Base-by-base conservation (phyloP, 495 filamentous ascomycete genomes). In the Tuber indicum region DNA sequence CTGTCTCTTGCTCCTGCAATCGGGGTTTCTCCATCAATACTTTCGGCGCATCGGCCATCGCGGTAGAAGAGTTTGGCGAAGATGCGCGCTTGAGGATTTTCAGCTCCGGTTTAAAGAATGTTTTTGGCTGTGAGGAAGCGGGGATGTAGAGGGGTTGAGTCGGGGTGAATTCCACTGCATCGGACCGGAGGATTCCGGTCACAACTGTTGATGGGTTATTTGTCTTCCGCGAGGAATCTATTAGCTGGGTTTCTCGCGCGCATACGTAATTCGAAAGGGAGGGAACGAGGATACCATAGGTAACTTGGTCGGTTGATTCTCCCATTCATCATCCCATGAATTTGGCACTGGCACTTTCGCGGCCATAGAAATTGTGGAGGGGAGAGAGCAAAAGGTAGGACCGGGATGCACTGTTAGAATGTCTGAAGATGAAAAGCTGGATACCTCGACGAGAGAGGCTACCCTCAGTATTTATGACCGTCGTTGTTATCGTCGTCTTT, bases 291-390 rank as follows among this genome's bases (percentile, higher is more conserved):
- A 70, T 39, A n/a, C 45, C 6, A 17, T 47, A 21, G 8, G 21
- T 72, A 80, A 77, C 32, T 75, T 73, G 70, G 78, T 52, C 58
- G 39, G 70, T 17, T 66, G 58, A 17, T 47, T 75, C n/a, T 77
- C 72, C 82, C 81, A 83, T n/a, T 83, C 82, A 74, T 83, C 82
- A 32, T 82, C 81, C 82, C 82, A 83, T 70, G 81, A 44, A 66
- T 74, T 79, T 10, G 81, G 82, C 44, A 82, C 32, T 10, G 58
- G 26, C 32, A 36, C 58, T 36, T 66, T 66, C 16, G 58, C 58
- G 14, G 58, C 58, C 58, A 66, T 66, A 19, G 58, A 66, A 66
- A 66, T 66, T 36, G 26, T 66, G 26, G 14, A 32, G 58, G 14
- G 26, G 58, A 17, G 52, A 3, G 12, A 66, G 14, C 12, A 3